Percentiles rank a stretch among this genome's conserved stretches.
phyloP scores from a whole-genome alignment of 2,329 filamentous ascomycete genomes.

The Fusarium fujikuroi region DNA sequence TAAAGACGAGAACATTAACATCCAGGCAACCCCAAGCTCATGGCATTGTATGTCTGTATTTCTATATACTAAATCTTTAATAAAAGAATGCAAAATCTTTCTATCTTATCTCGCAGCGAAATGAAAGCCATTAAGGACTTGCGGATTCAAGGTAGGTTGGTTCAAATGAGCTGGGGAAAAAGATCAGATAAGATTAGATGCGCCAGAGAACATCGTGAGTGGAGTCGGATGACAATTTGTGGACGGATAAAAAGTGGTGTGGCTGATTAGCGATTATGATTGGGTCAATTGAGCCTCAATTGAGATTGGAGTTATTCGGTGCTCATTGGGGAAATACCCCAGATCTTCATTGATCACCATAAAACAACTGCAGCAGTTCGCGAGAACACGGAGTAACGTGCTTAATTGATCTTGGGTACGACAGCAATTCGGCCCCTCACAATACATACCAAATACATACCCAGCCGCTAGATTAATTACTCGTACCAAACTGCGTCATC shows the following conservation, averaged over 20 bases:
- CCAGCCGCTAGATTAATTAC: not conserved
- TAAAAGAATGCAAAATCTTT: too few species aligned
- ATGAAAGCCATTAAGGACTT: too few species aligned
- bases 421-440: not conserved
- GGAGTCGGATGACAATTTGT: not conserved
- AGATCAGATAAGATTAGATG: constrained; percentile 35
- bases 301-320: not conserved
- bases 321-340: not conserved
- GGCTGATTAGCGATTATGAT: not conserved
- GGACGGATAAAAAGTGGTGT: not conserved
- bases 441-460: too few species aligned
- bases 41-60: not conserved
- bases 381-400: not conserved
- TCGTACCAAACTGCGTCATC: not conserved
- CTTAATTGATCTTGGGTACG: not conserved
- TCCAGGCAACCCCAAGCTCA: not conserved
- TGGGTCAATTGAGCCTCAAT: not conserved
- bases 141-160: not conserved
- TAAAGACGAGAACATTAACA: accelerated
- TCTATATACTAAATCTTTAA: not conserved
- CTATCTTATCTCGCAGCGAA: not conserved
- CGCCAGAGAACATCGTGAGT: not conserved
- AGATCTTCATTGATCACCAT: not conserved
- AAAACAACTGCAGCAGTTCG: not conserved
- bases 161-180: not conserved